Evolutionary conservation across 306 rosid genomes (phyloP).

Genomic region (Vigna mungo): DNA sequence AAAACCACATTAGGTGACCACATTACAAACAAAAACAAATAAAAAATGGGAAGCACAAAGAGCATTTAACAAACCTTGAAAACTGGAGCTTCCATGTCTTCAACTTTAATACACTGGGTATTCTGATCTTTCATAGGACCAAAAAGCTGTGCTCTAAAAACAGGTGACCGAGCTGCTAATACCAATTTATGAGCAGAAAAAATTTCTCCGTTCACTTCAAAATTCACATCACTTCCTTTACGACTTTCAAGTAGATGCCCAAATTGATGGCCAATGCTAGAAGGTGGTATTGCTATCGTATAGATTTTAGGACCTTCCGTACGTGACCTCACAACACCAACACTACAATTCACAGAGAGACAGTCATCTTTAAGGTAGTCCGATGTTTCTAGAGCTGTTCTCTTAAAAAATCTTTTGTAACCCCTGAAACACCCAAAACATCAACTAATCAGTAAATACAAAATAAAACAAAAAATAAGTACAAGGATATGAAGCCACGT

Average conservation of each 20-base stretch:
- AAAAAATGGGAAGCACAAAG: neutral
- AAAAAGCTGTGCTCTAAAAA: slow-evolving; percentile 83
- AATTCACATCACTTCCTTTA: slow-evolving; percentile 76
- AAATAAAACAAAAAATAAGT: no score
- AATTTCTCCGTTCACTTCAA: slow-evolving; percentile 73
- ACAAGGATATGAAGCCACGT: no score
- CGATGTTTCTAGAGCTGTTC: slow-evolving; percentile 74
- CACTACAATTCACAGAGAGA: slow-evolving; percentile 77
- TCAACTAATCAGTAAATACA: slow-evolving; percentile 28
- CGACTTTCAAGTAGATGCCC: slow-evolving; percentile 75
- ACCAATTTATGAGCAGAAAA: slow-evolving; percentile 82
- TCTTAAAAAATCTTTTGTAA: slow-evolving; percentile 81
- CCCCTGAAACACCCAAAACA: slow-evolving; percentile 69
- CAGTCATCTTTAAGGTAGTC: slow-evolving; percentile 87
- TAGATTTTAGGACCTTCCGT: slow-evolving; percentile 81
- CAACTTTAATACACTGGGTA: slow-evolving; percentile 66
- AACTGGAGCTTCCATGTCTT: slow-evolving; percentile 87
- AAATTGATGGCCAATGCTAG: slow-evolving; percentile 73
- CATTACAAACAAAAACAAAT: neutral
- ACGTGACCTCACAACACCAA: slow-evolving; percentile 82
- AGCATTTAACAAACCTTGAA: slow-evolving; percentile 65
- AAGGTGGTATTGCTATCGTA: slow-evolving; percentile 65
- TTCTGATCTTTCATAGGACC: slow-evolving; percentile 94
- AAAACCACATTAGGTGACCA: slow-evolving; percentile 6
- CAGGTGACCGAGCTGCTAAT: slow-evolving; percentile 89